Base-by-base conservation (phyloP, 768 basidiomycete species). In the Pleurotus salmoneostramineus region DNA sequence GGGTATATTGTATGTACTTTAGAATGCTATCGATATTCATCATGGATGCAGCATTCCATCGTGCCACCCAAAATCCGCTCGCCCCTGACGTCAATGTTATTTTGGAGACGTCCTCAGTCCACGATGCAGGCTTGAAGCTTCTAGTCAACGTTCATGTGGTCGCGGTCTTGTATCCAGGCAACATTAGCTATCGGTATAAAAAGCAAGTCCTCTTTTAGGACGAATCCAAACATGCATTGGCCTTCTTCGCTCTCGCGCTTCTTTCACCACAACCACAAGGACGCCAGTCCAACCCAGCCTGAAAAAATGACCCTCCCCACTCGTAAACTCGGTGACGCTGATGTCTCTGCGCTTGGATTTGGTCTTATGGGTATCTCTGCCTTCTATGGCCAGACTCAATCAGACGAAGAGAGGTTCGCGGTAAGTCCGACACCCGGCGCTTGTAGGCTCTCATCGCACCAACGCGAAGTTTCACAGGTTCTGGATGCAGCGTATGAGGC, bases 331-430 rank as follows among this genome's bases (percentile, higher is more conserved):
- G 82, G 81, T 27, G 65, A 71, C 11, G 66, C 71, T 31, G 57
- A 71, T 10, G 77, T 84, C n/a, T 71, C 77, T 5, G 78, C 78
- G 17, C 74, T 88, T 8, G 85, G 85, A 2, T 85, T 81, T 58
- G 87, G 87, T 4, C 70, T 77, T 5, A 87, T 87, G 85, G 84
- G 82, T 5, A 63, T 86, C 8, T 77, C 78, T 11, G 72, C 69
- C 0, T 64, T 57, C 35, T 84, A 84, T 57, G 83, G 84, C n/a
- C 57, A 65, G 2, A 64, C 66, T 0, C 70, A 70, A 11, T 58
- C 74, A 3, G 85, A 88, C 58, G 83, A 87, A 61, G 83, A 86
- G 54, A 74, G 83, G 1, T 77, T 88, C 62, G 80, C 82, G 77
- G 83, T 84, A 50, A 31, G 65, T 32, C 5, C 21, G 21, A 45